Evolutionary conservation across 164 flowering plant species (phyloP), one percentile per base, ranked within the genome.

Genomic region (Warburgia ugandensis): DNA sequence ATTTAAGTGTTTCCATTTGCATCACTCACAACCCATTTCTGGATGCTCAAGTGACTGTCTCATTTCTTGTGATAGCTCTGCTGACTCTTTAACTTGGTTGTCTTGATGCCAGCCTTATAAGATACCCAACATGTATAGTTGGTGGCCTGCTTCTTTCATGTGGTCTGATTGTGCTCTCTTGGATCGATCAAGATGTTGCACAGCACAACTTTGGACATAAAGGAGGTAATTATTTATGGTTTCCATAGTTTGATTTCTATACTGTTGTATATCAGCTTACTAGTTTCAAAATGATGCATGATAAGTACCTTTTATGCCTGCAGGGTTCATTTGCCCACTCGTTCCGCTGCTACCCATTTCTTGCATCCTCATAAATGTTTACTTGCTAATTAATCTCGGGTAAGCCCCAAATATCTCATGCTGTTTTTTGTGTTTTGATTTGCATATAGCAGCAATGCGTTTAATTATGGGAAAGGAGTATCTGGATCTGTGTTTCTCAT

Each of bases 241-340:
- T n/a, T n/a, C n/a, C n/a, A n/a, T n/a, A n/a, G n/a, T n/a, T n/a
- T n/a, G n/a, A n/a, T n/a, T n/a, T n/a, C n/a, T n/a, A n/a, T n/a
- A n/a, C n/a, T n/a, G n/a, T n/a, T n/a, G n/a, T n/a, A n/a, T n/a
- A n/a, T n/a, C n/a, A n/a, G n/a, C n/a, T n/a, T n/a, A n/a, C n/a
- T n/a, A n/a, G n/a, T n/a, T n/a, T n/a, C n/a, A n/a, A n/a, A n/a
- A n/a, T n/a, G n/a, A n/a, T n/a, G n/a, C n/a, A n/a, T 25, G 16
- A 10, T 22, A 27, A 21, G 31, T n/a, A 40, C 32, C 29, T 39
- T 38, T 29, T 22, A 30, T 56, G 21, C 55, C 50, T 69, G 56
- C 94, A 92, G 99, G 99, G 63, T 92, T 92, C 71, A 58, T 77
- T 39, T 92, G 99, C 75, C 97, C 97, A 25, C 78, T 81, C 54